Percentiles rank a stretch among this genome's conserved stretches.
Evolutionary conservation across 1,284 basidiomycete genomes (phyloP).

Genomic region (Moniliella sp.): DNA sequence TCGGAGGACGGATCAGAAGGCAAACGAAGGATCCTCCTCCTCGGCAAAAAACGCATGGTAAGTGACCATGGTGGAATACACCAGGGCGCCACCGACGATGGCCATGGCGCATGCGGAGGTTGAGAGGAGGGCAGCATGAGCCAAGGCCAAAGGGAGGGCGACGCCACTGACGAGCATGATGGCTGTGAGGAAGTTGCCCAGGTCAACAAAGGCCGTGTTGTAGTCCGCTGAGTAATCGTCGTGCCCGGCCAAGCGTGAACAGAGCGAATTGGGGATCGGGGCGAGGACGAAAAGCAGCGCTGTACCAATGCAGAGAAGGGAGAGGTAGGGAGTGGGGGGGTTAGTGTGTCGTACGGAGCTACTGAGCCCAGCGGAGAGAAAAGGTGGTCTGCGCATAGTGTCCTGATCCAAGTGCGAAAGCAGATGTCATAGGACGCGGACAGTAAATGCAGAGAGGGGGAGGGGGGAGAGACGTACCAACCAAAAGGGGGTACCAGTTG

Average conservation of each 20-base stretch:
- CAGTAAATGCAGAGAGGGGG: no score
- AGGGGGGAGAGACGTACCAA: constrained; percentile 75
- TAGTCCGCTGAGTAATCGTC: constrained; percentile 42
- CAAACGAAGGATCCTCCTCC: no score
- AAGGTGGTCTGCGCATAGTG: no score
- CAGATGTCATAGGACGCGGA: no score
- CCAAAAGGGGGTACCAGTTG: constrained; percentile 90
- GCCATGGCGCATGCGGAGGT: constrained; percentile 76
- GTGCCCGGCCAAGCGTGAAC: constrained; percentile 38
- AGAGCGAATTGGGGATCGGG: constrained; percentile 74
- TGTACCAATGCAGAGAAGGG: constrained; percentile 32
- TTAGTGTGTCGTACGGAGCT: no score
- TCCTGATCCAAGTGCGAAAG: no score
- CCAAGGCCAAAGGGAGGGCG: constrained; percentile 73
- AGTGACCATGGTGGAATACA: no score
- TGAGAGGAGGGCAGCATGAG: constrained; percentile 71
- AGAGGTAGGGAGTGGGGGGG: background rate
- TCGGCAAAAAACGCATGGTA: no score
- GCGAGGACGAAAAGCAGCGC: constrained; percentile 85
- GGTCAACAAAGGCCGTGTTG: constrained; percentile 46
- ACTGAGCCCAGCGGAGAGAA: no score
- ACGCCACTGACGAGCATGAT: constrained; percentile 71
- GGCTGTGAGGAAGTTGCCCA: constrained; percentile 78
- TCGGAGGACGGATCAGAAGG: no score
- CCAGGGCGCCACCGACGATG: constrained; percentile 71